Percentiles rank a stretch among this genome's conserved stretches.
Conservation (phyloP, 1,284 basidiomycete genomes). For the Austropuccinia psidii region DNA sequence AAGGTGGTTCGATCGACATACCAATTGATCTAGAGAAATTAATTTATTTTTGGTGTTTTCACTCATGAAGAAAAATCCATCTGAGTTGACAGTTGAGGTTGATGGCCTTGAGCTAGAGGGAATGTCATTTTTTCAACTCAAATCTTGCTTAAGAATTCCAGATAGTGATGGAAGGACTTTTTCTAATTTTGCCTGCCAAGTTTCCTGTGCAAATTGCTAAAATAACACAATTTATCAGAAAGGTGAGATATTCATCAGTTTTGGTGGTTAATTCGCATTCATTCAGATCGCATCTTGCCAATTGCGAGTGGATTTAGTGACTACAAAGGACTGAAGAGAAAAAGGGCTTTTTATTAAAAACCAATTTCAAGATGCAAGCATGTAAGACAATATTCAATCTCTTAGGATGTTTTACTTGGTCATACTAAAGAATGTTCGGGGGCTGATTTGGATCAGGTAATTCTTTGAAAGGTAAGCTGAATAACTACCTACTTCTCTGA, state of each 20-base stretch:
- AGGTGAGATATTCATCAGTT: neutral
- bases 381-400: neutral
- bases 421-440: neutral
- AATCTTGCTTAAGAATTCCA: too few relatives aligned
- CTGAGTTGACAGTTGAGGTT: too few relatives aligned
- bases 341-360: neutral
- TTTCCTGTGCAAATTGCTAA: conserved; percentile 1
- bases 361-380: neutral
- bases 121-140: too few relatives aligned
- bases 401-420: conserved; percentile 1
- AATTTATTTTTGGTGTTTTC: too few relatives aligned
- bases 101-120: too few relatives aligned
- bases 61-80: too few relatives aligned
- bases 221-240: neutral
- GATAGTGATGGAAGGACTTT: neutral
- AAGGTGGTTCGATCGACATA: too few relatives aligned
- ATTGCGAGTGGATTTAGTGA: neutral
- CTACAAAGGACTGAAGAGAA: neutral
- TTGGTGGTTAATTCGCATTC: neutral
- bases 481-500: neutral
- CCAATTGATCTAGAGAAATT: too few relatives aligned
- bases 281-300: conserved; percentile 13
- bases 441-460: neutral
- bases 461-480: conserved; percentile 3
- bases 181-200: neutral